Percentiles rank a stretch among this genome's conserved stretches.
These are phyloP conservation scores for Cutaneotrichosporon sp. DNA, from an alignment of 1,284 basidiomycete genomes.

Conservation along the genomic window DNA sequence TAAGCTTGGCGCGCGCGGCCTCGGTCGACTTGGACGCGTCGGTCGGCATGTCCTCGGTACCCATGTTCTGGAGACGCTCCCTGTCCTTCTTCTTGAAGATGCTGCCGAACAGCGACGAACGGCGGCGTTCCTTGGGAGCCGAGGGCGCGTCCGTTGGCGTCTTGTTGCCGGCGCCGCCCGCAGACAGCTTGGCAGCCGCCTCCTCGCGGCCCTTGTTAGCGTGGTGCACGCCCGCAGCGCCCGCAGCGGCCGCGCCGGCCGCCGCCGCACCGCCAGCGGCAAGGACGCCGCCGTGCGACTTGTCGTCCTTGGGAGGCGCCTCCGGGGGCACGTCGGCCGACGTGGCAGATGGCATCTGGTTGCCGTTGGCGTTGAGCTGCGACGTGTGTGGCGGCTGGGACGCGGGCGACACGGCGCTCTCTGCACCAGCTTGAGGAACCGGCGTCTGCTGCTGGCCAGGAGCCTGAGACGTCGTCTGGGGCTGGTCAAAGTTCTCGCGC, in stretches of 20 bases:
- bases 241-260: not conserved
- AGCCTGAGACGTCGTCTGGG: not conserved
- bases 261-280: not conserved
- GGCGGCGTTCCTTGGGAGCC: conserved; percentile 5
- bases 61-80: not conserved
- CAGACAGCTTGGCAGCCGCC: not conserved
- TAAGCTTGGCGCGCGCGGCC: not conserved
- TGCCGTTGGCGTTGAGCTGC: no score
- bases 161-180: not conserved
- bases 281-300: not conserved
- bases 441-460: no score
- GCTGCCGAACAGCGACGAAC: conserved; percentile 4
- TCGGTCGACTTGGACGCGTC: not conserved
- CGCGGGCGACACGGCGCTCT: no score
- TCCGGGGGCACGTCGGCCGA: not conserved
- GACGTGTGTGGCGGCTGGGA: no score
- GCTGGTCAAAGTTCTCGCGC: conserved; percentile 7
- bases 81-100: conserved; percentile 11
- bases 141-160: not conserved
- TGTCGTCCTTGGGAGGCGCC: not conserved
- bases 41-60: not conserved
- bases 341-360: no score
- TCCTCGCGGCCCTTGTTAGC: not conserved
- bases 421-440: no score
- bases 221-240: not conserved